These are phyloP conservation scores for Oryza punctata DNA, from an alignment of 176 grass and related monocot genomes.

Conservation along the genomic window DNA sequence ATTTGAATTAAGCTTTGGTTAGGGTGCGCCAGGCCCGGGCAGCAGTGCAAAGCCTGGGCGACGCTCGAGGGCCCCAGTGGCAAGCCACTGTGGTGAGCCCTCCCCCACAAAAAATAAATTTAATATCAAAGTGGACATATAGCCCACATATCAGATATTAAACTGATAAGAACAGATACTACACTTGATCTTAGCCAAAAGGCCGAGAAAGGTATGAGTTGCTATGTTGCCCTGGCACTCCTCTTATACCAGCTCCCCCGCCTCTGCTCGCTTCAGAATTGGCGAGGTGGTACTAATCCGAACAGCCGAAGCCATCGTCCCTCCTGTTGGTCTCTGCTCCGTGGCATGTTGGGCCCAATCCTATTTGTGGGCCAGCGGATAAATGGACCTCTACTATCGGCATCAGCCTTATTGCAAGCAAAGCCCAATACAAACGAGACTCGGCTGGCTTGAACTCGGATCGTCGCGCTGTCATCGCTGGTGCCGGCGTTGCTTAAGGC, in stretches of 20 bases:
- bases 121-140: slow-evolving; percentile 56
- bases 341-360: too few relatives aligned
- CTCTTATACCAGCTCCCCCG: not conserved
- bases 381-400: too few relatives aligned
- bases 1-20: not conserved
- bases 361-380: too few relatives aligned
- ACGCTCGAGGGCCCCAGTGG: slow-evolving; percentile 2
- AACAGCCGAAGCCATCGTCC: too few relatives aligned
- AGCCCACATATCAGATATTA: slow-evolving; percentile 75
- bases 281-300: slow-evolving; percentile 21
- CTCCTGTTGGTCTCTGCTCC: too few relatives aligned
- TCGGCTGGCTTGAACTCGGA: too few relatives aligned
- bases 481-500: too few relatives aligned
- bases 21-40: slow-evolving; percentile 23
- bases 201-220: slow-evolving; percentile 69
- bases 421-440: too few relatives aligned
- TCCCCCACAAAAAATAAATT: slow-evolving; percentile 66
- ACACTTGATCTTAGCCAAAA: slow-evolving; percentile 91
- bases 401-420: too few relatives aligned
- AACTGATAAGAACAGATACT: slow-evolving; percentile 95
- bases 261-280: not conserved
- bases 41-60: slow-evolving; percentile 24
- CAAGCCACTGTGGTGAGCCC: not conserved
- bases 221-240: not conserved
- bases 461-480: too few relatives aligned